Evolutionary conservation across 352 stramenopile genomes (phyloP).

Genomic region (Phytophthora sansomeana): DNA sequence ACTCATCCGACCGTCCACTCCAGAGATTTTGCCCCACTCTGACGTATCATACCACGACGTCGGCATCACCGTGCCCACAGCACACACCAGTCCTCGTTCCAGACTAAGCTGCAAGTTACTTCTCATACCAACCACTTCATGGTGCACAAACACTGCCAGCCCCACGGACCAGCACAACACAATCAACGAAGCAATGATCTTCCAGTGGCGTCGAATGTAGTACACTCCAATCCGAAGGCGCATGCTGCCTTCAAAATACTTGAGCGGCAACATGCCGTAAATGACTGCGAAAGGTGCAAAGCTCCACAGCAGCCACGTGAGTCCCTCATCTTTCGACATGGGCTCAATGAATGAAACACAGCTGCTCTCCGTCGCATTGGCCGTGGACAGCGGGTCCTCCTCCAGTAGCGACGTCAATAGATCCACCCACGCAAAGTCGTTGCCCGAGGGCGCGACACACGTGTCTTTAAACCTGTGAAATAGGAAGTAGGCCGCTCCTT

Average conservation of each 20-base stretch:
- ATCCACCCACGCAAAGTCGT: constrained; percentile 41
- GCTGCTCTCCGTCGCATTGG: constrained; percentile 21
- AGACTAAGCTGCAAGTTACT: constrained; percentile 51
- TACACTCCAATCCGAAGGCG: constrained; percentile 76
- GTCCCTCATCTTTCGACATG: constrained; percentile 34
- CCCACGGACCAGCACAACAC: constrained; percentile 74
- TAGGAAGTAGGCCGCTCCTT: constrained; percentile 65
- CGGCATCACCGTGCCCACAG: constrained; percentile 45
- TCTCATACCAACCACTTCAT: constrained; percentile 58
- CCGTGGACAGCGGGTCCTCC: constrained; percentile 6
- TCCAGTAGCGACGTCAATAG: constrained; percentile 27
- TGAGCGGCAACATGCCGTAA: constrained; percentile 70
- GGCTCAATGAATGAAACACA: constrained; percentile 47
- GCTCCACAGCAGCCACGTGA: constrained; percentile 58
- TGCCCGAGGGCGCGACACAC: constrained; percentile 41
- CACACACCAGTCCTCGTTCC: constrained; percentile 52
- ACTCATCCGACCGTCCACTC: constrained; percentile 52
- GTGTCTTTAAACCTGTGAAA: constrained; percentile 53
- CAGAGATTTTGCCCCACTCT: constrained; percentile 37
- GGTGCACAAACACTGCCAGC: constrained; percentile 67
- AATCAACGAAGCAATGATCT: constrained; percentile 71
- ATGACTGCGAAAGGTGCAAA: constrained; percentile 70
- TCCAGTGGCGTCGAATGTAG: constrained; percentile 80
- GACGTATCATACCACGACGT: constrained; percentile 58
- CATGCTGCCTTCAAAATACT: constrained; percentile 76